These are phyloP conservation scores for Leccinum subfulvum DNA, from an alignment of 1,284 basidiomycete species.

Conservation along the genomic window DNA sequence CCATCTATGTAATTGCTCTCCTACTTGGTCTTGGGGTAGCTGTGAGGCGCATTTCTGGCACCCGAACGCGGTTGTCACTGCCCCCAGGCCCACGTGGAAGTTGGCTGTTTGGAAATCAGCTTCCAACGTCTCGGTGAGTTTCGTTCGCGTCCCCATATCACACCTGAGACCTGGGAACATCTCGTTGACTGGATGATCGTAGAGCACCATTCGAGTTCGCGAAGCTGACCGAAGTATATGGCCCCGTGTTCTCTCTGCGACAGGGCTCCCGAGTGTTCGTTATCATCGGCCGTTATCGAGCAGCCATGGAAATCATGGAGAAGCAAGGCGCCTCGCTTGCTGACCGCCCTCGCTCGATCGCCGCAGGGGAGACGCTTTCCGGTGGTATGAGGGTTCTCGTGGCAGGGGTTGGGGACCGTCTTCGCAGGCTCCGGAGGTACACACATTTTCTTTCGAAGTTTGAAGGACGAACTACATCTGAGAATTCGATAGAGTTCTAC, in stretches of 20 bases:
- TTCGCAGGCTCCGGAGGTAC: conserved; percentile 18
- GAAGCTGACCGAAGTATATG: conserved; percentile 18
- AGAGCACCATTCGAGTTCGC: conserved; percentile 19
- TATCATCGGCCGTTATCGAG: conserved; percentile 17
- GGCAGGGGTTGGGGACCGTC: conserved; percentile 6
- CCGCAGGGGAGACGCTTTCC: conserved; percentile 18
- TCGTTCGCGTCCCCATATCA: no score
- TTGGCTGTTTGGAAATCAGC: conserved; percentile 16
- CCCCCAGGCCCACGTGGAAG: conserved; percentile 20
- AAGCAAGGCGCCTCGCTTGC: conserved; percentile 24
- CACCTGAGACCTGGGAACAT: not conserved
- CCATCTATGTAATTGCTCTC: conserved; percentile 1
- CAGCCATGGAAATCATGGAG: conserved; percentile 28
- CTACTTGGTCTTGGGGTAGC: conserved; percentile 7
- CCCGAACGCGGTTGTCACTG: conserved; percentile 1
- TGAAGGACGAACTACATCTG: not conserved
- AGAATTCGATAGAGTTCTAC: conserved; percentile 43
- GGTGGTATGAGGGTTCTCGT: conserved; percentile 17
- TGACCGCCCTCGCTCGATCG: conserved; percentile 25
- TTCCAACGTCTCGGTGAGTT: conserved; percentile 16
- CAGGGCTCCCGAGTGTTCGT: conserved; percentile 15
- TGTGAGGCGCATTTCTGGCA: not conserved
- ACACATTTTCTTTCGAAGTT: not conserved
- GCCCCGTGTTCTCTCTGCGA: conserved; percentile 22
- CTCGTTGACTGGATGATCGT: not conserved